Base-by-base conservation (phyloP, 108 stramenopile genomes). In the Skeletonema grethae region DNA sequence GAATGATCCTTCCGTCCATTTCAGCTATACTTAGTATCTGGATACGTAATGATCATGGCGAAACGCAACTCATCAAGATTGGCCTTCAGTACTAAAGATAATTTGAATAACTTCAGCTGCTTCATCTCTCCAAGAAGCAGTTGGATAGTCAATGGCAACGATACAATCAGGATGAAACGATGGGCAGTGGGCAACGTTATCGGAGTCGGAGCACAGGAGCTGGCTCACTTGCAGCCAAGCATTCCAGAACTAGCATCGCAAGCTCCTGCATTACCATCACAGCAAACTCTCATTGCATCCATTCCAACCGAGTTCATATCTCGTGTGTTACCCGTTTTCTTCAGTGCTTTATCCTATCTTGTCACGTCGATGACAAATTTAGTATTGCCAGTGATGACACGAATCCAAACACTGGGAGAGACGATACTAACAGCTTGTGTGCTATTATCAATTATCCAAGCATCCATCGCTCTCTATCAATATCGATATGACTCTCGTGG, bases 401-500 rank as follows among this genome's bases (percentile, higher is more conserved):
- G 62, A 28, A 20, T 77, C 20, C 76, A 78, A 32, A 53, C 34
- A 16, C 5, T 85, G 6, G 85, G 84, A 64, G 83, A 86, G 67
- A 73, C 82, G 18, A 13, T 73, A 24, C 63, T 84, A 57, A 46
- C 76, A 20, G 75, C 86, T 10, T 61, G 84, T 43, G 31, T 90
- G 18, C 16, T 86, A 39, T 36, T 85, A 11, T 80, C 86, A 3
- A 43, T 85, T n/a, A 31, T 87, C 24, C 88, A 90, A 76, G 88
- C 75, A 30, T 65, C 35, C 18, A 71, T 90, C 10, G 86, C 86
- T 11, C 13, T 87, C 55, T 75, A 86, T 59, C 85, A 87, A 63
- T 90, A 90, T 69, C 63, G 88, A 43, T 82, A 85, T 24, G 86
- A 89, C 67, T 79, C 82, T 3, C 53, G 72, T 0, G 88, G 86